Percentiles rank a stretch among this genome's conserved stretches.
phyloP scores from a whole-genome alignment of 768 basidiomycete species.

The Mycena alexandri region DNA sequence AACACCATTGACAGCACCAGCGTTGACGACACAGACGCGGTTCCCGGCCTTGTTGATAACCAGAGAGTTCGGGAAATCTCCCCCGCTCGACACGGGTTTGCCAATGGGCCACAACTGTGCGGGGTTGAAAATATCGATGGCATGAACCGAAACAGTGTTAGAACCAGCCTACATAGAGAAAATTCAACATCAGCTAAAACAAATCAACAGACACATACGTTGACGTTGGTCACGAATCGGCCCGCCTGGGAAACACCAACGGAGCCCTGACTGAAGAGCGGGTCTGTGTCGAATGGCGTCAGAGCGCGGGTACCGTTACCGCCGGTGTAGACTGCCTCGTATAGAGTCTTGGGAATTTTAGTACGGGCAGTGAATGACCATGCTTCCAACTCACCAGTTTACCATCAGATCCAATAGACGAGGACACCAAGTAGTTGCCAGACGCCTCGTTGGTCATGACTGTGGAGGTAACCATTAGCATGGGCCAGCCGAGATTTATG shows the following conservation, averaged over 20 bases:
- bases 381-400: conserved; percentile 40
- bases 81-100: too few species aligned
- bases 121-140: conserved; percentile 50
- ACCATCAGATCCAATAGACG: conserved; percentile 46
- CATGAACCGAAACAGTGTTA: conserved; percentile 52
- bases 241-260: conserved; percentile 32
- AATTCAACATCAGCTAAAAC: not conserved
- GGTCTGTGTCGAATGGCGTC: conserved; percentile 38
- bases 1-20: conserved; percentile 51
- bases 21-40: conserved; percentile 49
- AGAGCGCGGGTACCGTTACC: conserved; percentile 42
- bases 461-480: conserved; percentile 16
- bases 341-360: conserved; percentile 29
- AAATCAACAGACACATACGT: not conserved
- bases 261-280: conserved; percentile 46
- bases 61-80: too few species aligned
- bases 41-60: too few species aligned
- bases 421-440: too few species aligned
- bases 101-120: too few species aligned
- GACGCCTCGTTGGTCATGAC: conserved; percentile 54
- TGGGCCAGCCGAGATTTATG: not conserved
- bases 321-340: conserved; percentile 30
- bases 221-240: conserved; percentile 28
- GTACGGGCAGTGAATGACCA: not conserved
- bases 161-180: conserved; percentile 50